phyloP scores from a whole-genome alignment of 2,329 filamentous ascomycete genomes.

The Exophiala lecanii-corni region DNA sequence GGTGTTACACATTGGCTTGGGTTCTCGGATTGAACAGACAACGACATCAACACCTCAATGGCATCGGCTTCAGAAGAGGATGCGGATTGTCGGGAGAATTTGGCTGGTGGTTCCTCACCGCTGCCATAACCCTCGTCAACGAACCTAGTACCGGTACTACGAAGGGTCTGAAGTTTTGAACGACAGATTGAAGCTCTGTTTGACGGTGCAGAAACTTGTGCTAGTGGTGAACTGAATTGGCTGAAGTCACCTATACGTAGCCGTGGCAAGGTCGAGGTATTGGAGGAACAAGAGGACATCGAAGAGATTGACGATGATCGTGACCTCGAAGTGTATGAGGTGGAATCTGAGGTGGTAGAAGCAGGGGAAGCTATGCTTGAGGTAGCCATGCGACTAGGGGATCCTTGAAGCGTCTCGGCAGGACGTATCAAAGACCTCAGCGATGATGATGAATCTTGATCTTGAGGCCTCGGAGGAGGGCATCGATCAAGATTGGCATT shows the following conservation, averaged over 20 bases:
- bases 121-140: constrained; percentile 16
- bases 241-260: constrained; percentile 1
- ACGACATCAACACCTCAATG: constrained; percentile 15
- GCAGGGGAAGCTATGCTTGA: constrained; percentile 49
- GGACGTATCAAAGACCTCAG: constrained; percentile 18
- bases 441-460: constrained; percentile 7
- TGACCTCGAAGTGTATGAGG: constrained; percentile 51
- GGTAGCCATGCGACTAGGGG: constrained; percentile 12
- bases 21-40: constrained; percentile 14
- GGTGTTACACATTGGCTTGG: constrained; percentile 21
- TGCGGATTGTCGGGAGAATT: background rate
- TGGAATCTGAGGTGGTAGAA: constrained; percentile 59
- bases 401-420: constrained; percentile 19
- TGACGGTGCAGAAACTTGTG: constrained; percentile 9
- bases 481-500: constrained; percentile 54
- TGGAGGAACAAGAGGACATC: constrained; percentile 31
- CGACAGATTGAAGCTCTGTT: constrained; percentile 1
- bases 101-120: constrained; percentile 4
- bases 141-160: background rate
- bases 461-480: constrained; percentile 32
- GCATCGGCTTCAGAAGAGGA: constrained; percentile 15
- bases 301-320: constrained; percentile 48
- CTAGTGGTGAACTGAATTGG: constrained; percentile 12
- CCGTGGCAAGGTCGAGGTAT: constrained; percentile 9
- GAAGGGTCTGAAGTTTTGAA: background rate